These are phyloP conservation scores for Parastagonospora nodorum DNA, from an alignment of 2,329 filamentous ascomycete genomes.

Conservation along the genomic window DNA sequence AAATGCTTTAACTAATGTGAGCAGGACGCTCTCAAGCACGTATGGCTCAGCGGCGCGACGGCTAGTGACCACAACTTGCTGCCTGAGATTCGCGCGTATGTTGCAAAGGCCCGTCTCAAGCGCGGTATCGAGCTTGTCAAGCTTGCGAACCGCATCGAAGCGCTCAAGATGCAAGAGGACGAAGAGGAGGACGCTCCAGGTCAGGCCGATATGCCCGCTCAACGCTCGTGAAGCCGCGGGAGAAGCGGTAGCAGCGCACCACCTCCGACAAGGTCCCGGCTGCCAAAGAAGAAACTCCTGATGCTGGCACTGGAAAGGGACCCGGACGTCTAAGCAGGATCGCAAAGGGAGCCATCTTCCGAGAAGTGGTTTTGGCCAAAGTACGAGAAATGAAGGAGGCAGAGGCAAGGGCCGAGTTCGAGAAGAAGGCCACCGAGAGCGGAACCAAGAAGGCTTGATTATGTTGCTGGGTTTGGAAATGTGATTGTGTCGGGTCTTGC, in stretches of 20 bases:
- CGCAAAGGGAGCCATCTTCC: slow-evolving; percentile 78
- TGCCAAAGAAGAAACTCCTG: slow-evolving; percentile 27
- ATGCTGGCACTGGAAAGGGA: slow-evolving; percentile 47
- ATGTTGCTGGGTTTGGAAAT: slow-evolving; percentile 5
- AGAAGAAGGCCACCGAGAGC: slow-evolving; percentile 57
- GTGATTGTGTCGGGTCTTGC: neutral
- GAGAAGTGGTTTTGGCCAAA: slow-evolving; percentile 92
- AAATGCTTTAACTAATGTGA: slow-evolving; percentile 15
- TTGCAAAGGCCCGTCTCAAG: slow-evolving; percentile 86
- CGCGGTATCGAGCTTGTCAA: slow-evolving; percentile 96
- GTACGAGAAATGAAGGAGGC: slow-evolving; percentile 89
- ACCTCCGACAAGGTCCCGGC: slow-evolving; percentile 33
- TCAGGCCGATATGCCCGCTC: slow-evolving; percentile 64
- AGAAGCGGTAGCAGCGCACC: slow-evolving; percentile 46
- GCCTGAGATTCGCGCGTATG: slow-evolving; percentile 94
- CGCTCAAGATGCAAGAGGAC: slow-evolving; percentile 91
- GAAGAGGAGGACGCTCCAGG: slow-evolving; percentile 73
- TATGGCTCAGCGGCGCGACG: slow-evolving; percentile 88
- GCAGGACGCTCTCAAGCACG: slow-evolving; percentile 77
- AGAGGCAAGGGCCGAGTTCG: slow-evolving; percentile 74
- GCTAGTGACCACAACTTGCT: slow-evolving; percentile 96
- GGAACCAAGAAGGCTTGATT: slow-evolving; percentile 28
- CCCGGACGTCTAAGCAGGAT: slow-evolving; percentile 59
- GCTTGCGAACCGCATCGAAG: slow-evolving; percentile 91
- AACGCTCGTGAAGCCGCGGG: slow-evolving; percentile 64